Percentiles rank a stretch among this genome's conserved stretches.
Evolutionary conservation across 441 rosid genomes (phyloP).

Genomic region (Macaranga tanarius): DNA sequence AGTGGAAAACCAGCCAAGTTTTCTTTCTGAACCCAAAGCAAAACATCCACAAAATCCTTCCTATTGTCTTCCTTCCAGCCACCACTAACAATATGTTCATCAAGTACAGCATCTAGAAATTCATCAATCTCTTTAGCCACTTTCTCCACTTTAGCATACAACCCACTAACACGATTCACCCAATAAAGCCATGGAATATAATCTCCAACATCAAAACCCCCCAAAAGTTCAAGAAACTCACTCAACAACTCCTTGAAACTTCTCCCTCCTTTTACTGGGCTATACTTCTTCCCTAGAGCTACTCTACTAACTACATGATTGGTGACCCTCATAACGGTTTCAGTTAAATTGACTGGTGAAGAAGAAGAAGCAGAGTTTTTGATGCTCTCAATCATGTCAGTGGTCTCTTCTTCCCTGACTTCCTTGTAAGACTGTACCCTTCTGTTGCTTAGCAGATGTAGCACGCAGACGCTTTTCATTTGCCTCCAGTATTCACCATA

Average conservation of each 20-base stretch:
- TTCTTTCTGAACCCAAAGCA: constrained; percentile 37
- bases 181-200: constrained; percentile 57
- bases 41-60: constrained; percentile 38
- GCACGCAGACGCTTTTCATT: constrained; percentile 37
- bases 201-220: constrained; percentile 43
- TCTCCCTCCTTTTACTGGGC: constrained; percentile 31
- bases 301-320: constrained; percentile 33
- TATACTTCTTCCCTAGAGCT: constrained; percentile 37
- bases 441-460: constrained; percentile 36
- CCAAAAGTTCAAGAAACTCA: constrained; percentile 40
- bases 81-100: constrained; percentile 15
- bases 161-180: constrained; percentile 40
- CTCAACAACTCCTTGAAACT: constrained; percentile 39
- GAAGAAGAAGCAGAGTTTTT: neutral
- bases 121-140: constrained; percentile 39
- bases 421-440: constrained; percentile 30
- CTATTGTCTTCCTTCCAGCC: neutral
- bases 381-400: constrained; percentile 17
- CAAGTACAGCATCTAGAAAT: constrained; percentile 40
- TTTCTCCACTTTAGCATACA: constrained; percentile 37
- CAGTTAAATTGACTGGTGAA: constrained; percentile 30
- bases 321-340: constrained; percentile 19
- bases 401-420: constrained; percentile 39
- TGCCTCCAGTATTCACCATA: constrained; percentile 53
- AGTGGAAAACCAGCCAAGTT: constrained; percentile 23